Percentiles rank a stretch among this genome's conserved stretches.
These are phyloP conservation scores for Pseudozyma sp. DNA, from an alignment of 1,284 basidiomycete species.

Conservation along the genomic window DNA sequence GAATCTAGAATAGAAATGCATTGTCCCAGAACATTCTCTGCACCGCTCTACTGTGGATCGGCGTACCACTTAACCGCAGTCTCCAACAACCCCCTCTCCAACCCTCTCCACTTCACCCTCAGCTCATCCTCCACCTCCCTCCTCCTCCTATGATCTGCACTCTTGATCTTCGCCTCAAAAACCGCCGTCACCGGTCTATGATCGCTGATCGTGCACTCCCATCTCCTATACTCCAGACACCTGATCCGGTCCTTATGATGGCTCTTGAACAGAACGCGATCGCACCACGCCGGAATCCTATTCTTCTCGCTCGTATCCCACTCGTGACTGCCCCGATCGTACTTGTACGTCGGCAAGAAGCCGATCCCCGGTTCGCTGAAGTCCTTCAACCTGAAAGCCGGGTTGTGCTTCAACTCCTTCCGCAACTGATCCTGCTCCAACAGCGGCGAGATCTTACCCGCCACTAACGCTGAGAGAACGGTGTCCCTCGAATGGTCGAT, in stretches of 20 bases:
- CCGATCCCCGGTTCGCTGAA: constrained; percentile 79
- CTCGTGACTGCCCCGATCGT: constrained; percentile 78
- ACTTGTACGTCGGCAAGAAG: constrained; percentile 87
- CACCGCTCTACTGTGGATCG: constrained; percentile 21
- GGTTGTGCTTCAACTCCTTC: constrained; percentile 87
- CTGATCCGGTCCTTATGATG: constrained; percentile 74
- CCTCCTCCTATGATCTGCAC: constrained; percentile 26
- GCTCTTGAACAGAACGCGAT: constrained; percentile 84
- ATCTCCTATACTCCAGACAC: constrained; percentile 61
- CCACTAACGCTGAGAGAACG: constrained; percentile 77
- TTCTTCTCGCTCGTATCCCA: constrained; percentile 91
- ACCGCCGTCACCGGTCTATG: constrained; percentile 66
- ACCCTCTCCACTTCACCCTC: constrained; percentile 11
- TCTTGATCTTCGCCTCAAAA: constrained; percentile 44
- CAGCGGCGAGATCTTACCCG: constrained; percentile 77
- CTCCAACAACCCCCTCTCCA: constrained; percentile 22
- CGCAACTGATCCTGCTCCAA: constrained; percentile 86
- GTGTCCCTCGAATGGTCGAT: constrained; percentile 88
- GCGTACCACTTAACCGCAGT: constrained; percentile 15
- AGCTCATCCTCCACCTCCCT: constrained; percentile 25
- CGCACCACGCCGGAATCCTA: constrained; percentile 93
- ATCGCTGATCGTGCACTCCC: constrained; percentile 67
- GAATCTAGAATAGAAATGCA: neutral
- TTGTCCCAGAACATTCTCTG: neutral
- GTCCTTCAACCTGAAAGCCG: constrained; percentile 82